Conservation (phyloP, 73 alveolate species). For the Urostyla sp. region DNA sequence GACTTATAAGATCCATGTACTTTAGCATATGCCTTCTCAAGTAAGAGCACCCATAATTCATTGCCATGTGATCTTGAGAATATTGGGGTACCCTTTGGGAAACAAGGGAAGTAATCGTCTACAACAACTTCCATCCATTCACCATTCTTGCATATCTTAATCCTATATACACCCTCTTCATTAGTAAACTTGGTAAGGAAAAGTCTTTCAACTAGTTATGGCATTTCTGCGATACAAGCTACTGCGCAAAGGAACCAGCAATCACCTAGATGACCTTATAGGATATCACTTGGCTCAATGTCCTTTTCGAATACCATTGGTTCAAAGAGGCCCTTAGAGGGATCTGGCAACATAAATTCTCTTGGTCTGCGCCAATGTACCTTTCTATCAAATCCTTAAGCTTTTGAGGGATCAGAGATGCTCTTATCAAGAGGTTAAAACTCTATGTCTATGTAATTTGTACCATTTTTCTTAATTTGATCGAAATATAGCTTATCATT, state of each 20-base stretch:
- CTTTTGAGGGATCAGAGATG: conserved; percentile 74
- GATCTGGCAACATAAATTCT: conserved; percentile 63
- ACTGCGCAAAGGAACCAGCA: conserved; percentile 78
- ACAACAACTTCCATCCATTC: conserved; percentile 93
- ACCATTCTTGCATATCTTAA: conserved; percentile 91
- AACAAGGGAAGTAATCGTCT: conserved; percentile 97
- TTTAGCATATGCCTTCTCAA: conserved; percentile 96
- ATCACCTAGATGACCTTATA: conserved; percentile 80
- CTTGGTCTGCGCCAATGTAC: conserved; percentile 78
- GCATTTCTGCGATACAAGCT: conserved; percentile 74
- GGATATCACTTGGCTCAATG: conserved; percentile 72
- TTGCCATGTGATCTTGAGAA: conserved; percentile 80
- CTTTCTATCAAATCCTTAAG: conserved; percentile 27
- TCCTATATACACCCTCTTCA: conserved; percentile 88
- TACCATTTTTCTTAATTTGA: conserved; percentile 62
- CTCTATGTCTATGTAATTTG: conserved; percentile 77
- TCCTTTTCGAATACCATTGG: conserved; percentile 76
- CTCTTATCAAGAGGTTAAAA: conserved; percentile 77
- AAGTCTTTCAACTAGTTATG: conserved; percentile 62
- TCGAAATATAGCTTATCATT: conserved; percentile 65
- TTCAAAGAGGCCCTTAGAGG: conserved; percentile 44
- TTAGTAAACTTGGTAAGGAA: conserved; percentile 84
- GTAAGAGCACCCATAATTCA: conserved; percentile 90
- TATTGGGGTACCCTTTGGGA: conserved; percentile 92
- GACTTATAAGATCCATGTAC: conserved; percentile 83